Base-by-base conservation (phyloP, 2,329 filamentous ascomycete genomes). In the Albifimbria verrucaria region DNA sequence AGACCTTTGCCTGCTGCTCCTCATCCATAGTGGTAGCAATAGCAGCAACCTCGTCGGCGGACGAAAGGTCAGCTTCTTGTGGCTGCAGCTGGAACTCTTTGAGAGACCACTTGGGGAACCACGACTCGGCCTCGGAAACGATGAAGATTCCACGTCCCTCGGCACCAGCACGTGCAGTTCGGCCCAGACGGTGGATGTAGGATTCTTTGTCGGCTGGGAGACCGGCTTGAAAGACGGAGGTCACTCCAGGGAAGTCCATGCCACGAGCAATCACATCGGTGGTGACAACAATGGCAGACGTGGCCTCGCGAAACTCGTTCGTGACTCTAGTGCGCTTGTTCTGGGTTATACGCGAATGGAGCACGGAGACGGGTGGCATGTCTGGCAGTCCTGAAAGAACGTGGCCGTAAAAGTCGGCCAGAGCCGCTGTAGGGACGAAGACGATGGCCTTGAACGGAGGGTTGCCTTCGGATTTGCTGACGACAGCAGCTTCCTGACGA, bases 391-490 rank as follows among this genome's bases (percentile, higher is more conserved):
- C 57, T 23, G 65, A 67, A 3, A 82, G 71, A 20, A 82, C 52
- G 15, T 74, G 64, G 21, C 74, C 71, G 62, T 82, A 79, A 47
- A 82, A 76, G 41, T 76, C 77, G 4, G 78, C 79, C 2, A 76
- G 72, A 2, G 72, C 75, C 3, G 81, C 80, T 0, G 81, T 83
- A 51, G 87, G 87, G 58, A 88, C 88, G 71, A 93, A 96, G 32
- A 93, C 74, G 59, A 96, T 92, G 25, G 89, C 89, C 72, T 96
- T 96, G 81, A 96, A 92, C 1, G 79, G 77, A 6, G 72, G 69
- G 11, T 66, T 61, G 48, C 66, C 65, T 4, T 66, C 62, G 11
- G 32, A 39, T 6, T 39, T 39, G 32, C 18, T 39, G 4, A 39
- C 32, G 18, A n/a, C 32, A n/a, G 18, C 32, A 10, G 68, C 65